Evolutionary conservation across 139 green algal species (phyloP), one percentile per base, ranked within the genome.

Genomic region (Chlorella sp.): DNA sequence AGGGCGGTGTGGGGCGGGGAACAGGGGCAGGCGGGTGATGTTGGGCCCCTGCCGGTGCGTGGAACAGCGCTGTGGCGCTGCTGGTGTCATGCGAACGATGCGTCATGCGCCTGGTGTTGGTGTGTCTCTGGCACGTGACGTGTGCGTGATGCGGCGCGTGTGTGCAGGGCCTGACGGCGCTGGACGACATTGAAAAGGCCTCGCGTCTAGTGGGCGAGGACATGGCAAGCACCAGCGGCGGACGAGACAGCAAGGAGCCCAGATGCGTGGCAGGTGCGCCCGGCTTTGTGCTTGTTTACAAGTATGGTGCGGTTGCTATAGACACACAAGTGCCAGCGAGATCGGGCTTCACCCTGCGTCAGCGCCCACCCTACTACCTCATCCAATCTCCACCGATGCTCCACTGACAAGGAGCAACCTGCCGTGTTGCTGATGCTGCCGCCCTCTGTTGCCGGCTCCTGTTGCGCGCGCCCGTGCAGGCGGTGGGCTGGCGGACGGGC

Each of bases 111-210:
- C n/a, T n/a, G n/a, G n/a, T n/a, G n/a, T n/a, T n/a, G n/a, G n/a
- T n/a, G n/a, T n/a, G n/a, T n/a, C n/a, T n/a, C n/a, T n/a, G n/a
- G n/a, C n/a, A n/a, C n/a, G n/a, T n/a, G n/a, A n/a, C n/a, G n/a
- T n/a, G n/a, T n/a, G n/a, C n/a, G n/a, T n/a, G n/a, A n/a, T n/a
- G n/a, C n/a, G n/a, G n/a, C n/a, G n/a, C n/a, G n/a, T n/a, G n/a
- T 87, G 1, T 49, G 10, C 66, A 71, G 66, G 66, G 66, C 86
- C 1, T 74, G 32, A 61, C 33, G 14, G 74, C 86, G 29, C 87
- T 95, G 80, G 82, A 88, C 33, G 77, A 88, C 0, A 72, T 87
- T 67, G 90, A 95, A 75, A 72, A 77, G 4, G 89, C 90, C 5
- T 33, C 90, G 49, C 82, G 88, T 55, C 64, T 91, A 34, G 59